A percentile compares a stretch with the other conserved stretches of the same genome.
Evolutionary conservation across 805 yeast species (phyloP).

Genomic region (Candida methanosorbosa): DNA sequence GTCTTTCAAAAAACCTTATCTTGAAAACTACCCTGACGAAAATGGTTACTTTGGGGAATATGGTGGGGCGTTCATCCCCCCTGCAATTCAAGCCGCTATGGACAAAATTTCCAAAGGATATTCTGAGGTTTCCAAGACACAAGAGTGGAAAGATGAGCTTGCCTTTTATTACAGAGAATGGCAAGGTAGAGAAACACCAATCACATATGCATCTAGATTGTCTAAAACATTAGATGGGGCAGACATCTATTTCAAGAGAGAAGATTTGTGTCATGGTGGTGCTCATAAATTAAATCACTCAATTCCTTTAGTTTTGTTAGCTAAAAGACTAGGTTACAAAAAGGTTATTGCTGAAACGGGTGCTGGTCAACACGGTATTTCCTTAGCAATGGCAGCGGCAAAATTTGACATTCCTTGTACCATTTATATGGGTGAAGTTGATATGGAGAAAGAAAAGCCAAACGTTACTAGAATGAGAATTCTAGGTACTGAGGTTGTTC

Average conservation of each 20-base stretch:
- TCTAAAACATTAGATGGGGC: conserved; percentile 80
- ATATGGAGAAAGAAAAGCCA: conserved; percentile 7
- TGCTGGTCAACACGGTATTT: conserved; percentile 45
- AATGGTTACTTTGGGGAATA: conserved; percentile 7
- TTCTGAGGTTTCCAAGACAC: conserved; percentile 1
- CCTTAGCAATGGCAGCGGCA: conserved; percentile 42
- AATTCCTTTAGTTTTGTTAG: conserved; percentile 34
- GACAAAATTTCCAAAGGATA: conserved; percentile 4
- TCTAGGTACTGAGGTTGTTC: conserved; percentile 6
- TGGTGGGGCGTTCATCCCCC: conserved; percentile 8
- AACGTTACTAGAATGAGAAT: conserved; percentile 7
- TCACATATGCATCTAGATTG: conserved; percentile 5
- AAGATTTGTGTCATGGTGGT: conserved; percentile 62
- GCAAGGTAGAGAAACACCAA: conserved; percentile 8
- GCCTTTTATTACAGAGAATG: conserved; percentile 4
- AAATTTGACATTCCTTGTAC: conserved; percentile 17
- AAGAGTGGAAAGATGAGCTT: conserved; percentile 4
- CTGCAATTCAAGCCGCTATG: conserved; percentile 3
- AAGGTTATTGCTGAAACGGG: conserved; percentile 40
- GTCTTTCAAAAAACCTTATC: conserved; percentile 5
- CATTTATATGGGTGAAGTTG: conserved; percentile 7
- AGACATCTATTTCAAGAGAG: conserved; percentile 95
- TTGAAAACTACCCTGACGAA: conserved; percentile 7
- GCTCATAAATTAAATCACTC: conserved; percentile 41
- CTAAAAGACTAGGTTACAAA: conserved; percentile 35